Evolutionary conservation across 2,329 filamentous ascomycete species (phyloP).

Genomic region (Diaporthe citriasiana): DNA sequence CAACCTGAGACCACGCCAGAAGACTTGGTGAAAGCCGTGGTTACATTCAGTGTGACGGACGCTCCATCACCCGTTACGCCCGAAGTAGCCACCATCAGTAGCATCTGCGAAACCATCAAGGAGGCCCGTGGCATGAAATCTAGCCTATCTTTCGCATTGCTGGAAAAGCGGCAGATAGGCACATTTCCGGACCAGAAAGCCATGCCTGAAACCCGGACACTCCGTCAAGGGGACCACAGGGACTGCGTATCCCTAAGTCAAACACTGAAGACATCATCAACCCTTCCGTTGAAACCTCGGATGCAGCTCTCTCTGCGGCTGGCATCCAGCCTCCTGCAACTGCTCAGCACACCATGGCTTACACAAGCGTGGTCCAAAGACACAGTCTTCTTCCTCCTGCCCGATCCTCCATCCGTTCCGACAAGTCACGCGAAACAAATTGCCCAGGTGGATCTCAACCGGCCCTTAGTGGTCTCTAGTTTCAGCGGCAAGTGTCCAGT

Average conservation of each 20-base stretch:
- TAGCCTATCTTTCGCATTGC: background rate
- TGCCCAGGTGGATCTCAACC: conserved; percentile 31
- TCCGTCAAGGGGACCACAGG: background rate
- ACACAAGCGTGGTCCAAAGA: conserved; percentile 42
- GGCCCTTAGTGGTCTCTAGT: conserved; percentile 27
- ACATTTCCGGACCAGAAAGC: background rate
- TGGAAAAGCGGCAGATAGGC: background rate
- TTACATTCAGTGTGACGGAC: background rate
- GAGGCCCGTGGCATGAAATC: conserved; percentile 29
- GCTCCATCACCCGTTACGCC: background rate
- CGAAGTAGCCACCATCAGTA: background rate
- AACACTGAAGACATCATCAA: background rate
- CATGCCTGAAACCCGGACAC: background rate
- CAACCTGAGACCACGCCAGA: too few species aligned
- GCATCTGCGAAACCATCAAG: conserved; percentile 40
- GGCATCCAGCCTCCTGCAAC: conserved; percentile 45
- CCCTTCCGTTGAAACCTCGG: conserved; percentile 30
- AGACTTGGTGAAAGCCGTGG: background rate
- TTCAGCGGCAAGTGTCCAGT: conserved; percentile 18
- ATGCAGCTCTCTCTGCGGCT: conserved; percentile 45
- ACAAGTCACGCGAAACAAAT: background rate
- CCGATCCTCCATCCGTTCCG: background rate
- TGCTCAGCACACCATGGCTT: conserved; percentile 44
- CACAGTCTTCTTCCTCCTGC: conserved; percentile 38
- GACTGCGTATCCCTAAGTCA: background rate